phyloP scores from a whole-genome alignment of 2,329 filamentous ascomycete species.

The Aspergillus pseudoglaucus region DNA sequence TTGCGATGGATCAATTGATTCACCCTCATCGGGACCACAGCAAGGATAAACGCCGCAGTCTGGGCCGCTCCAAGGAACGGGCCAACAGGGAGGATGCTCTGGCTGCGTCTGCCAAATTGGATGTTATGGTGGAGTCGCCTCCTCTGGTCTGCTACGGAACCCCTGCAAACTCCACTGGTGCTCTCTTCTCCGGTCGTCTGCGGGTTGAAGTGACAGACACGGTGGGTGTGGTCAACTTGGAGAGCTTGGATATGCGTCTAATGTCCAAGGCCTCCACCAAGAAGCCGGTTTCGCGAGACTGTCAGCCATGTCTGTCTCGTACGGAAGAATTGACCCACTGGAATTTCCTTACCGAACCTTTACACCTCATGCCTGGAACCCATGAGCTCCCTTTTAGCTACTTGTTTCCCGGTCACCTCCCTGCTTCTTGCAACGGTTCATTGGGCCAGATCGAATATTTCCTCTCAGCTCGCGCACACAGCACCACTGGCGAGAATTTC shows the following conservation, averaged over 20 bases:
- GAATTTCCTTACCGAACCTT: conserved; percentile 61
- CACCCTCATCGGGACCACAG: conserved; percentile 35
- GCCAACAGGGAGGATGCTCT: conserved; percentile 21
- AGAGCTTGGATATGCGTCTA: conserved; percentile 67
- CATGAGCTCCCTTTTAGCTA: conserved; percentile 87
- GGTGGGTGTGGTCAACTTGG: conserved; percentile 56
- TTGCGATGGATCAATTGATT: conserved; percentile 39
- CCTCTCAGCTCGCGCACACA: conserved; percentile 61
- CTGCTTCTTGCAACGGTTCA: conserved; percentile 69
- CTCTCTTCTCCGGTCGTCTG: conserved; percentile 77
- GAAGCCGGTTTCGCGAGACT: conserved; percentile 73
- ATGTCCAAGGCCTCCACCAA: conserved; percentile 67
- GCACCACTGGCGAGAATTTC: conserved; percentile 55
- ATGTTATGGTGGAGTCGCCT: conserved; percentile 71
- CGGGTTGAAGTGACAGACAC: conserved; percentile 63
- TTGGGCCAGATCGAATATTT: conserved; percentile 72
- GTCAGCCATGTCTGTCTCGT: conserved; percentile 66
- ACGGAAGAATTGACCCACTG: conserved; percentile 70
- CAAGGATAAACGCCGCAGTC: conserved; percentile 37
- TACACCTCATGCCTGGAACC: conserved; percentile 44
- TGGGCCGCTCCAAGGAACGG: conserved; percentile 35
- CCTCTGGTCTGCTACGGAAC: conserved; percentile 78
- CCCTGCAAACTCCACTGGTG: conserved; percentile 69
- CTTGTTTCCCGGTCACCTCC: conserved; percentile 77
- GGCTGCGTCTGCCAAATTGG: conserved; percentile 45